Evolutionary conservation across 1,284 basidiomycete species (phyloP), one percentile per base, ranked within the genome.

Genomic region (Rhodotorula sp.): DNA sequence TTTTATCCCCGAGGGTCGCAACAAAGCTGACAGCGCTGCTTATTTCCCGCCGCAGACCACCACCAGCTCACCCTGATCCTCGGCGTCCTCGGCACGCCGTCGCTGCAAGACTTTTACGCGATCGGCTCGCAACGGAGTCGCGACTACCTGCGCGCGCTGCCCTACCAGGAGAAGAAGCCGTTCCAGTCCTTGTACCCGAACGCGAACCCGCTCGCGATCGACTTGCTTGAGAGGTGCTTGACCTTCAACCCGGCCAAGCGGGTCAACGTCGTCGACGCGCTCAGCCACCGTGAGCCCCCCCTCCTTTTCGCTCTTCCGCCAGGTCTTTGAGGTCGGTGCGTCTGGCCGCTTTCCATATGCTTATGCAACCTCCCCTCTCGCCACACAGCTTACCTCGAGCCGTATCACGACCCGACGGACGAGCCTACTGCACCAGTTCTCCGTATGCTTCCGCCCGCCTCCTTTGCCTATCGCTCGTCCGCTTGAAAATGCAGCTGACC

Each of bases 91-190:
- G 85, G 85, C 24, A 86, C 85, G 15, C 85, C 85, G 4, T 83
- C 83, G 4, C 82, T 87, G 78, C 86, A 86, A 73, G 86, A 87
- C 76, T 87, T 86, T 73, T 84, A 86, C 79, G 85, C 85, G 73
- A 86, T 87, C 79, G 92, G 89, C 48, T 91, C 91, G 17, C 85
- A 87, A 26, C 84, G 91, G 45, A 94, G 91, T 57, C 85, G 93
- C 69, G 93, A 95, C 79, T 96, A 96, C 70, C 91, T 98, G 76
- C 89, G 95, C 6, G 91, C 94, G 0, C 84, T 98, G 44, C 93
- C 93, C 0, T 95, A 96, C 81, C 86, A 93, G 69, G 93, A 91
- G 83, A 90, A 91, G 79, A 89, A 86, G 77, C 87, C 89, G 67
- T 91, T 96, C 20, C 62, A 67, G 59, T 80, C 83, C 54, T 81